Evolutionary conservation across 148 eudicot species (phyloP).

Genomic region (Cornus controversa): DNA sequence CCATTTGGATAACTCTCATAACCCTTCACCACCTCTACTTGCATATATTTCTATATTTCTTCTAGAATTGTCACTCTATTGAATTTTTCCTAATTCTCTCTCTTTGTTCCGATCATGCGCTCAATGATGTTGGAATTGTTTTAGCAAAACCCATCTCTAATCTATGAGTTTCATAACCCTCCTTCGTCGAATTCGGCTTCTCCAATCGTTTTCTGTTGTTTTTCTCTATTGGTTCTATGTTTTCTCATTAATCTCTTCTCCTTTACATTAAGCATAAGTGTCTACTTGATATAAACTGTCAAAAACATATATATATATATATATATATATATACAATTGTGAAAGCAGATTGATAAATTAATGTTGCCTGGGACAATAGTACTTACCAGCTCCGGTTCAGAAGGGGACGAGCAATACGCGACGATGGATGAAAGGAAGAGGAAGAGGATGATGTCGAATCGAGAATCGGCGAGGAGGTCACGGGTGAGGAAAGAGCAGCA

Average conservation of each 20-base stretch:
- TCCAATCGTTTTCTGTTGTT: constrained; percentile 62
- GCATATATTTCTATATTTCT: too few relatives aligned
- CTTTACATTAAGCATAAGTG: neutral
- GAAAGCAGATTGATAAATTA: neutral
- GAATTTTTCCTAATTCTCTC: neutral
- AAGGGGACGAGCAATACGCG: constrained; percentile 15
- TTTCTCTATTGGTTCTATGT: constrained; percentile 69
- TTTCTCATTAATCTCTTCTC: constrained; percentile 29
- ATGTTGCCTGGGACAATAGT: constrained; percentile 24
- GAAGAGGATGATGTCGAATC: constrained; percentile 57
- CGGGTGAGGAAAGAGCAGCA: constrained; percentile 54
- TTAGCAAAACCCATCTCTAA: constrained; percentile 4
- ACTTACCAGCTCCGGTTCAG: constrained; percentile 32
- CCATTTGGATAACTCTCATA: neutral
- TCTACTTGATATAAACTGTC: too few relatives aligned
- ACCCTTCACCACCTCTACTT: neutral
- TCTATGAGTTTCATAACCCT: constrained; percentile 42
- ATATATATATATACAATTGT: neutral
- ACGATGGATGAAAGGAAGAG: constrained; percentile 53
- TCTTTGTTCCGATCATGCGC: neutral
- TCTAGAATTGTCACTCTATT: neutral
- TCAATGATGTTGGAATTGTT: neutral
- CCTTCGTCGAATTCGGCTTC: constrained; percentile 42
- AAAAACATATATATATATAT: too few relatives aligned
- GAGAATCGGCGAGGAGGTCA: constrained; percentile 64